phyloP scores from a whole-genome alignment of 1,139 yeast genomes.

The Debaryomyces singareniensis region DNA sequence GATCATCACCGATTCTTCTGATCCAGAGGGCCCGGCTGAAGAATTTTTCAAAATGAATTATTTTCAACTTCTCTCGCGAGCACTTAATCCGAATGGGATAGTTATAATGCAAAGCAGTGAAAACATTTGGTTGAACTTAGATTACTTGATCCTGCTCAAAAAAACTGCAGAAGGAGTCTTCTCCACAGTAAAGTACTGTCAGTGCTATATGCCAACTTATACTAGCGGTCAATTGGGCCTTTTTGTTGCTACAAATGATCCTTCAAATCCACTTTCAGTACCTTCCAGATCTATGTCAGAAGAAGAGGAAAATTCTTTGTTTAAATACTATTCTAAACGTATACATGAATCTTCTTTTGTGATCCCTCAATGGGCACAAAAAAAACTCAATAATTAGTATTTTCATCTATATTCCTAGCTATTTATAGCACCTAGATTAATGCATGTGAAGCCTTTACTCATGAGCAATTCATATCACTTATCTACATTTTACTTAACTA shows the following conservation, averaged over 20 bases:
- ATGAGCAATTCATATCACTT: no score
- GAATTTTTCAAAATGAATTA: conserved; percentile 82
- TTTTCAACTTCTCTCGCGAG: conserved; percentile 63
- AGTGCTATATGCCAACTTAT: conserved; percentile 89
- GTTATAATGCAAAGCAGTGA: conserved; percentile 91
- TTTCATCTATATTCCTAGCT: no score
- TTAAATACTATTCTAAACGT: conserved; percentile 66
- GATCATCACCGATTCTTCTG: conserved; percentile 92
- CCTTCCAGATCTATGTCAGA: conserved; percentile 46
- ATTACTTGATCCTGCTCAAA: conserved; percentile 55
- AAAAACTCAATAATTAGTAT: conserved; percentile 14
- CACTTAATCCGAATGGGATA: conserved; percentile 67
- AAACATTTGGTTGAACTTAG: conserved; percentile 83
- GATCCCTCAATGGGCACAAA: conserved; percentile 79
- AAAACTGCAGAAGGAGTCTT: conserved; percentile 65
- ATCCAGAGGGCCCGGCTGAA: conserved; percentile 98
- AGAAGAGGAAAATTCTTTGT: conserved; percentile 45
- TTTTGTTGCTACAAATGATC: conserved; percentile 70
- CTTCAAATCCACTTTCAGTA: conserved; percentile 37
- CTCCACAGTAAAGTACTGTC: conserved; percentile 69
- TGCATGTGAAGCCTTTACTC: no score
- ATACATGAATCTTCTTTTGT: conserved; percentile 80
- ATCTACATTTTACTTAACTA: no score
- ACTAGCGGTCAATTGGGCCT: conserved; percentile 96
- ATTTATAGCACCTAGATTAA: no score